Percentiles rank a stretch among this genome's conserved stretches.
Conservation (phyloP, 2,329 filamentous ascomycete genomes). For the Neonectria magnoliae region DNA sequence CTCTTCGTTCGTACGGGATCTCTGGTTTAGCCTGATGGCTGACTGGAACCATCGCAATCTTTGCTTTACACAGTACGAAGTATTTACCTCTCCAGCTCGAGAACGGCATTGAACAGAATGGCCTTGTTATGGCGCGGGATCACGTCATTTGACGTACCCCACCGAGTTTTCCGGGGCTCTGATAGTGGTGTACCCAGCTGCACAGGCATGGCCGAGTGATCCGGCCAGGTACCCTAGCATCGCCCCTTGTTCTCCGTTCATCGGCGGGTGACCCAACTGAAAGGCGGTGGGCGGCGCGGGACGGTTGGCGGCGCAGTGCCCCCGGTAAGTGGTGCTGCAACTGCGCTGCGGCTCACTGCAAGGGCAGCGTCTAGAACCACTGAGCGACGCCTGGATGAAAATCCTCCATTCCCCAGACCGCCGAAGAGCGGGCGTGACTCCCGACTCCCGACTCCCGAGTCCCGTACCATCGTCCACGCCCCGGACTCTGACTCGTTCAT, state of each 20-base stretch:
- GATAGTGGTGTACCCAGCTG: constrained; percentile 32
- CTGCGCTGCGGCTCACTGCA: constrained; percentile 26
- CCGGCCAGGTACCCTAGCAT: constrained; percentile 27
- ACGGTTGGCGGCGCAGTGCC: constrained; percentile 21
- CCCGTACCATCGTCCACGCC: constrained; percentile 12
- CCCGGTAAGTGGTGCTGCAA: constrained; percentile 16
- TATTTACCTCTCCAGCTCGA: constrained; percentile 3
- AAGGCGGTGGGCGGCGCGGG: constrained; percentile 37
- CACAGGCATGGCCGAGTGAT: neutral
- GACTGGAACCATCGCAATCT: neutral
- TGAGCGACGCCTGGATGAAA: constrained; percentile 7
- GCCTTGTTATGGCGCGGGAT: constrained; percentile 38
- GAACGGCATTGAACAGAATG: constrained; percentile 27
- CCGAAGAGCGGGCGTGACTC: constrained; percentile 43
- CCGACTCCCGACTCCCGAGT: constrained; percentile 44
- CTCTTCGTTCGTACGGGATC: neutral
- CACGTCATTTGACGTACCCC: constrained; percentile 42
- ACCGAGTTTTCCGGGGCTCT: constrained; percentile 27
- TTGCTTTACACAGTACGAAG: constrained; percentile 32
- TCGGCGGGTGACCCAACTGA: constrained; percentile 37
- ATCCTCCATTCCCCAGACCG: constrained; percentile 33
- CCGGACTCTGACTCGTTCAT: constrained; percentile 26
- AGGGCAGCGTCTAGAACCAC: constrained; percentile 13
- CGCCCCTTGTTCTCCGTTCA: constrained; percentile 32
- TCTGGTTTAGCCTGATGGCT: neutral